Evolutionary conservation across 148 eudicot species (phyloP), one percentile per base, ranked within the genome.

Genomic region (Camellia japonica): DNA sequence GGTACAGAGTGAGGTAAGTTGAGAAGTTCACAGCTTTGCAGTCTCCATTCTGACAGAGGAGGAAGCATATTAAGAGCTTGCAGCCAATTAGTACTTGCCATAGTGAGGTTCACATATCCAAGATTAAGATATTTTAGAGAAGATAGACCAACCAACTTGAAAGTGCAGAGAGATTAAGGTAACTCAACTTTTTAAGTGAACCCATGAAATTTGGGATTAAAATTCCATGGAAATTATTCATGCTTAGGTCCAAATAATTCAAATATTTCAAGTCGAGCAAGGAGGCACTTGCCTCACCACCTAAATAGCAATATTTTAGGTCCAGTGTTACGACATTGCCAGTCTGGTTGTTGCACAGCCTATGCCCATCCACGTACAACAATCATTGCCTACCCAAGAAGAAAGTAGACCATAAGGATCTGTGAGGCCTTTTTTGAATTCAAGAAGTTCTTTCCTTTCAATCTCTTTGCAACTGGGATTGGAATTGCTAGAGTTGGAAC

Each of bases 401-500:
- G 78, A 75, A 30, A 75, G 78, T 43, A 43, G 78, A 9, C 68
- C 55, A 7, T 47, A 65, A 75, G 54, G 78, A 61, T 75, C 78
- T 42, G 20, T 61, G 30, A 75, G 78, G 66, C 66, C 64, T 19
- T 75, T 61, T 42, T 75, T 23, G 68, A 75, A n/a, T 18, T 43
- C 41, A 42, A 75, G 16, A 11, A 75, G 78, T 3, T 68, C 54
- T 75, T 61, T 60, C 46, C 78, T 75, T 20, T 75, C 78, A 1
- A 61, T 41, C 56, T 75, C 68, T 10, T 16, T 61, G 68, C 78
- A 75, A 7, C 20, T 15, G 46, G 16, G 11, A 7, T 75, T 19
- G 46, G 12, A 60, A 59, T 3, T 75, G 20, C 1, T 61, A 23
- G 66, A 15, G 56, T 61, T 61, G 1, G 68, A 42, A 6, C 7